Percentiles rank a stretch among this genome's conserved stretches.
Evolutionary conservation across 805 yeast species (phyloP).

Genomic region (Metschnikowia lochheadii): DNA sequence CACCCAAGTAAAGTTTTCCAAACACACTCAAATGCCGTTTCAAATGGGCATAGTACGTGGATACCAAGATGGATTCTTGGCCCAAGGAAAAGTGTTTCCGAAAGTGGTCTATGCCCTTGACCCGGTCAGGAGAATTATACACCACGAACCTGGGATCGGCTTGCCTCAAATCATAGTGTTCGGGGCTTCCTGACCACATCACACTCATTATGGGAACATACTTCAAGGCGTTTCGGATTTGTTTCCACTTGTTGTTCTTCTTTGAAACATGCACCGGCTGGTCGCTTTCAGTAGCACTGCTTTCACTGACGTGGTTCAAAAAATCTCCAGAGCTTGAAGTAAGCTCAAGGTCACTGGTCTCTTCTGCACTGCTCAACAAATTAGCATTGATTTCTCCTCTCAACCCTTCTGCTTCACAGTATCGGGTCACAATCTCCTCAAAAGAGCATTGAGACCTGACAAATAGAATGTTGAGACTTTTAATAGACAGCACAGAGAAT

Average conservation of each 20-base stretch:
- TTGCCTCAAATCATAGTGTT: slow-evolving; percentile 48
- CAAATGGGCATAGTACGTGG: slow-evolving; percentile 68
- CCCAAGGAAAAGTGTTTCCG: slow-evolving; percentile 62
- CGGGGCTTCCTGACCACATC: slow-evolving; percentile 57
- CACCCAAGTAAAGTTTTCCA: slow-evolving; percentile 78
- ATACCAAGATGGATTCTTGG: slow-evolving; percentile 46
- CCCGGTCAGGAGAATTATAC: slow-evolving; percentile 39
- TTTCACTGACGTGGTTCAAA: neutral
- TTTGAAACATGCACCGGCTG: neutral
- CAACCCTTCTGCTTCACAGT: slow-evolving; percentile 12
- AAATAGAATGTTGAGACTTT: slow-evolving; percentile 31
- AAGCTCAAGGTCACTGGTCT: neutral
- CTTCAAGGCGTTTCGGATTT: slow-evolving; percentile 23
- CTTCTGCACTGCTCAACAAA: neutral
- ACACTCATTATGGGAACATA: slow-evolving; percentile 28
- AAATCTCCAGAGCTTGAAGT: neutral
- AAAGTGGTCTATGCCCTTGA: slow-evolving; percentile 53
- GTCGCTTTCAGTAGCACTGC: neutral
- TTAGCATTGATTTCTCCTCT: neutral
- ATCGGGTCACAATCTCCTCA: slow-evolving; percentile 26
- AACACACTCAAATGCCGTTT: slow-evolving; percentile 72
- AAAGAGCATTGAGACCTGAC: slow-evolving; percentile 24
- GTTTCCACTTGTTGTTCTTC: slow-evolving; percentile 11
- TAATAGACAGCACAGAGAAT: slow-evolving; percentile 29
- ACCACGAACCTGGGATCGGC: slow-evolving; percentile 49